phyloP scores from a whole-genome alignment of 257 asterid genomes.

The Lycium barbarum region DNA sequence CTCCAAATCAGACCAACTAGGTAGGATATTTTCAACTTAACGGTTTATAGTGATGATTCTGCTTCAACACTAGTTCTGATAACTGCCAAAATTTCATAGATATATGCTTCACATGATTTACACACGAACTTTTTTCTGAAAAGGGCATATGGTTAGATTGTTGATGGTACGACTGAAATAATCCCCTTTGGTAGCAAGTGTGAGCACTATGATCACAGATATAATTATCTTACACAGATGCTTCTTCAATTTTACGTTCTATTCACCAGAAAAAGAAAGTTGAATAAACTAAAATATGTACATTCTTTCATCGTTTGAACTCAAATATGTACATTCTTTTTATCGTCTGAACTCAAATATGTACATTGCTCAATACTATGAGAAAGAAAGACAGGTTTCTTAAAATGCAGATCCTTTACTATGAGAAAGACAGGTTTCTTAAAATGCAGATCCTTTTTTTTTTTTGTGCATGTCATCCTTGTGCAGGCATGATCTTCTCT shows the following conservation, averaged over 20 bases:
- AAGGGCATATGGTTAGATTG: not conserved
- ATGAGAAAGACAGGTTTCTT: not conserved
- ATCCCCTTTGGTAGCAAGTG: not conserved
- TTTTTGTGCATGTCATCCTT: not conserved
- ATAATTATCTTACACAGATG: not conserved
- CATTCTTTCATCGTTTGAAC: not conserved
- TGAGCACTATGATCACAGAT: conserved; percentile 2
- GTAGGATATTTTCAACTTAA: conserved; percentile 1
- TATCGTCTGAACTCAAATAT: not conserved
- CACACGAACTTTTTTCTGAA: conserved; percentile 6
- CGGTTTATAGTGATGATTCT: not conserved
- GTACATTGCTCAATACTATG: not conserved
- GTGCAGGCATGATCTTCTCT: not conserved
- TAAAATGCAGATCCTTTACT: not conserved
- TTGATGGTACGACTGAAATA: conserved; percentile 22
- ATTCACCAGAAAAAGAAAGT: conserved; percentile 1
- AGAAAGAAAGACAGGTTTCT: not conserved
- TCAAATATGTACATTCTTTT: not conserved
- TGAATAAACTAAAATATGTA: not conserved
- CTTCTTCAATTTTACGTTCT: conserved; percentile 10
- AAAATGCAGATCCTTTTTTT: not conserved
- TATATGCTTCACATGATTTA: conserved; percentile 21
- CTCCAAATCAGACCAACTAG: not conserved
- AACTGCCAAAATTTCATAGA: conserved; percentile 11
- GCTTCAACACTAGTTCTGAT: not conserved